Evolutionary conservation across 2,329 filamentous ascomycete genomes (phyloP).

Genomic region (Alternaria sp.): DNA sequence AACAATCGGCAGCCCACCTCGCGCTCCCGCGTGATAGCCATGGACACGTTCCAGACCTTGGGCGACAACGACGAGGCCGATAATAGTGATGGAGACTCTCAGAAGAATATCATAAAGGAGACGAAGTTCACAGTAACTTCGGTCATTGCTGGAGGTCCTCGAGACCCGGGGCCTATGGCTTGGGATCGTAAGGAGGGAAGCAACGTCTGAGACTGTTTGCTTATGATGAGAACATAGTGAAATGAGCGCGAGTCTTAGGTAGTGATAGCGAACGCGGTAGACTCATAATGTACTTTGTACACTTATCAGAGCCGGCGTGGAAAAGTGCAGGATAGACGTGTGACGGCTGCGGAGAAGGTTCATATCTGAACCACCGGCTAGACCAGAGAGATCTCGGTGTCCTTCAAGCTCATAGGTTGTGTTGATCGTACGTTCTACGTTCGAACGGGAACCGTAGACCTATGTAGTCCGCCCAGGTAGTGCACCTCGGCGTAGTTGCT

Average conservation of each 20-base stretch:
- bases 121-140: conserved; percentile 30
- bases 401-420: background rate
- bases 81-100: conserved; percentile 37
- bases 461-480: background rate
- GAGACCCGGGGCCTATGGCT: background rate
- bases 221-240: background rate
- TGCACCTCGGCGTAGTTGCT: background rate
- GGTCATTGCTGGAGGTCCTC: background rate
- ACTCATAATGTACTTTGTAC: background rate
- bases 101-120: conserved; percentile 51
- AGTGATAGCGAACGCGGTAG: background rate
- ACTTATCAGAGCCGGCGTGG: background rate
- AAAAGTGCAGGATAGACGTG: background rate
- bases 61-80: conserved; percentile 17
- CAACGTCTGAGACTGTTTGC: background rate
- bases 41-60: conserved; percentile 25
- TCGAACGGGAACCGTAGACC: background rate
- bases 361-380: background rate
- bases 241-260: background rate
- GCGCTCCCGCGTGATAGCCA: conserved; percentile 13
- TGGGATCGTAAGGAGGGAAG: conserved; percentile 1
- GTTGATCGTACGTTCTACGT: background rate
- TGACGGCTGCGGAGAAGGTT: background rate
- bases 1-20: conserved; percentile 2
- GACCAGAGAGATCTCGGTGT: background rate